Percentiles rank a stretch among this genome's conserved stretches.
Evolutionary conservation across 352 stramenopile species (phyloP).

Genomic region (Phytophthora pluvialis): DNA sequence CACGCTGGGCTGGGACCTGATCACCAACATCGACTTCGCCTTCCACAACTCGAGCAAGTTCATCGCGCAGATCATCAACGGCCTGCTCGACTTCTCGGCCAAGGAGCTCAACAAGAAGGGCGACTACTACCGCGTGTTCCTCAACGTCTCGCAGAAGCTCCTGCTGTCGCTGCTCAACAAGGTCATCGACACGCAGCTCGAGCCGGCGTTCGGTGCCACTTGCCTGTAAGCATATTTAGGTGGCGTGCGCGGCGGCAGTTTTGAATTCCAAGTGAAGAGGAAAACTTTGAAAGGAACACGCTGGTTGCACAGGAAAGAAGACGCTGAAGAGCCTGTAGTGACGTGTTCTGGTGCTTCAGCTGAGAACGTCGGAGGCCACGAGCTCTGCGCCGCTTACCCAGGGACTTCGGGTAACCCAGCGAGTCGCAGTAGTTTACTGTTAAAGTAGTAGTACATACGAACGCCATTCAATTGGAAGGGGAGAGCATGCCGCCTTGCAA

Average conservation of each 20-base stretch:
- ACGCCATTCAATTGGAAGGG: too few relatives aligned
- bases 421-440: too few relatives aligned
- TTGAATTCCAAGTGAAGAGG: background rate
- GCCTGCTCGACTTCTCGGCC: slow-evolving; percentile 52
- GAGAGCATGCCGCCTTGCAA: too few relatives aligned
- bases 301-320: too few relatives aligned
- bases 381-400: too few relatives aligned
- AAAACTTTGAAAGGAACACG: too few relatives aligned
- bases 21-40: slow-evolving; percentile 57
- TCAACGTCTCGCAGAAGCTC: slow-evolving; percentile 46
- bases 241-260: background rate
- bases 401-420: too few relatives aligned
- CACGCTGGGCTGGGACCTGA: slow-evolving; percentile 36
- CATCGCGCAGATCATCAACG: slow-evolving; percentile 51
- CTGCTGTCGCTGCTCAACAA: slow-evolving; percentile 59
- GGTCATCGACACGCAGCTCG: slow-evolving; percentile 51
- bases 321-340: too few relatives aligned
- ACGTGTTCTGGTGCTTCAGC: too few relatives aligned
- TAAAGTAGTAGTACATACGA: too few relatives aligned
- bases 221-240: slow-evolving; percentile 43
- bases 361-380: too few relatives aligned
- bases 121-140: slow-evolving; percentile 51
- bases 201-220: slow-evolving; percentile 52
- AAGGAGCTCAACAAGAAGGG: slow-evolving; percentile 70
- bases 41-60: slow-evolving; percentile 50